phyloP scores from a whole-genome alignment of 2,329 filamentous ascomycete species.

The Penicillium sp. region DNA sequence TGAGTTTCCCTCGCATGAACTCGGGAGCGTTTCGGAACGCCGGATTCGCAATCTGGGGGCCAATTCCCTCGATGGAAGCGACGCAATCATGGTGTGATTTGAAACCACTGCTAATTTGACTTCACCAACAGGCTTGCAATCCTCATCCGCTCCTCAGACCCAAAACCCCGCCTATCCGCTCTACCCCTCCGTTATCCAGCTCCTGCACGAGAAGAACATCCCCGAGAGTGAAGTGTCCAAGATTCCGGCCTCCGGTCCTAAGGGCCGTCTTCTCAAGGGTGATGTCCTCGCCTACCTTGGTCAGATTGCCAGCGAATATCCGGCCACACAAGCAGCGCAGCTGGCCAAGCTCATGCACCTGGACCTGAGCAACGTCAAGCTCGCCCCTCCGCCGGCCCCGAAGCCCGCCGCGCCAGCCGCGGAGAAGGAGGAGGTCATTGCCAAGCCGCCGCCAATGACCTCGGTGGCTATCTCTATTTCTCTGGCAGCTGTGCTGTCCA shows the following conservation, averaged over 20 bases:
- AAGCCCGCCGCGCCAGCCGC: slow-evolving; percentile 31
- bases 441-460: slow-evolving; percentile 27
- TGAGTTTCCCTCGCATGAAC: slow-evolving; percentile 24
- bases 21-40: neutral
- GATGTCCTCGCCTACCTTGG: slow-evolving; percentile 90
- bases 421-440: slow-evolving; percentile 29
- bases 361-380: slow-evolving; percentile 92
- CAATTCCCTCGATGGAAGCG: neutral
- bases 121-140: slow-evolving; percentile 29
- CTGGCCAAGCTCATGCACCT: slow-evolving; percentile 74
- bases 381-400: slow-evolving; percentile 48
- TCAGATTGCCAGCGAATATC: slow-evolving; percentile 64
- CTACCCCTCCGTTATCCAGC: slow-evolving; percentile 71
- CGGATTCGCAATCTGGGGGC: neutral
- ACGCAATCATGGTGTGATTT: neutral
- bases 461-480: slow-evolving; percentile 68
- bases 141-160: slow-evolving; percentile 30
- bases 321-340: slow-evolving; percentile 62
- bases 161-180: slow-evolving; percentile 46
- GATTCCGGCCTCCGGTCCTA: slow-evolving; percentile 82
- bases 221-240: slow-evolving; percentile 68
- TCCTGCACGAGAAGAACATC: slow-evolving; percentile 74
- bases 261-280: slow-evolving; percentile 85
- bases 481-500: slow-evolving; percentile 68
- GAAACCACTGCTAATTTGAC: slow-evolving; percentile 5